Base-by-base conservation (phyloP, 2,329 filamentous ascomycete species). In the Alternaria postmessia region DNA sequence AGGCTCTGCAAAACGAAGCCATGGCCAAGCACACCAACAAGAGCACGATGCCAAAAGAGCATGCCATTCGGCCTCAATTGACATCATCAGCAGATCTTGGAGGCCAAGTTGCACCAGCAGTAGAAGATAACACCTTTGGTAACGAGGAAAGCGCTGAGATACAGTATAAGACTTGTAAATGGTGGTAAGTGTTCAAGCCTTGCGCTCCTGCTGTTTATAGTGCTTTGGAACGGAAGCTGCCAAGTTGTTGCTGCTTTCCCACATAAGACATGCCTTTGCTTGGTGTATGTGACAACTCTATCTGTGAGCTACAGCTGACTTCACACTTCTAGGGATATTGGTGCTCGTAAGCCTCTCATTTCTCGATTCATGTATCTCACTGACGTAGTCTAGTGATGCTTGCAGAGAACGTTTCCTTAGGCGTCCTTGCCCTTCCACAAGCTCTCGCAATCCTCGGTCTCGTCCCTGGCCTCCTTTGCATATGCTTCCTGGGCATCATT, bases 361-460 rank as follows among this genome's bases (percentile, higher is more conserved):
- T n/a, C 20, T 32, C 3, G n/a, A 6, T 18, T 12, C 36, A 6
- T 3, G 9, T 14, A 32, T 5, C 12, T 4, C 16, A 43, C 36
- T 43, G 26, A 54, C 8, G 26, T 3, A 22, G 6, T 11, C 22
- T 47, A 77, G 81, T 87, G 59, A 87, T 87, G 83, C 81, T 87
- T 38, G 86, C 85, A n/a, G 86, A 87, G 68, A 87, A 84, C 12
- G 83, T 87, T 26, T 86, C 84, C 16, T 77, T 87, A 5, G 86
- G 86, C 26, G 84, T 87, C 34, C 79, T 88, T 9, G 85, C 84
- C 2, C 75, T 88, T 7, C 86, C 86, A 3, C 79, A 81, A 46
- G 83, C 83, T 4, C 79, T 87, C 12, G 83, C 85, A 1, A 76
- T 77, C 5, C 71, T 88, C 44, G 86, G 86, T 8, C 73, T 88